Evolutionary conservation across 2,329 filamentous ascomycete species (phyloP).

Genomic region (Trichoderma sp.): DNA sequence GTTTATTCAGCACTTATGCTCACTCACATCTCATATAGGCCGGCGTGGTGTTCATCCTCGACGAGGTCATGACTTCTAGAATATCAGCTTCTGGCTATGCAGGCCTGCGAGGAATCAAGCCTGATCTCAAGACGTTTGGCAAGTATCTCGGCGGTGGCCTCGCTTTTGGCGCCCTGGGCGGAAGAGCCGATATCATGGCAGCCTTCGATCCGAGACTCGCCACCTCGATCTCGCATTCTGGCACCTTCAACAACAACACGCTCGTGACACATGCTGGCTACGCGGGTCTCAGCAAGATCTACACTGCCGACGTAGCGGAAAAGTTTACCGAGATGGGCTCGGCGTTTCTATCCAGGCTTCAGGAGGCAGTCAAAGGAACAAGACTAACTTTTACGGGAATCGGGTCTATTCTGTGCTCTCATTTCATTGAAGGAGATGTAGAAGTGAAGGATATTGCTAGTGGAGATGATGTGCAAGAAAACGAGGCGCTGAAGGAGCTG

Average conservation of each 20-base stretch:
- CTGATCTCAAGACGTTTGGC: conserved; percentile 63
- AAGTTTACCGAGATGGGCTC: conserved; percentile 35
- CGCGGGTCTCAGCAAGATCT: conserved; percentile 37
- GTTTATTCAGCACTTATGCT: background rate
- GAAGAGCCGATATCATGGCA: conserved; percentile 56
- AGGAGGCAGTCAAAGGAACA: conserved; percentile 34
- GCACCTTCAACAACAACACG: conserved; percentile 67
- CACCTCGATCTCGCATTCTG: conserved; percentile 51
- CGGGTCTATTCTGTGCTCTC: conserved; percentile 38
- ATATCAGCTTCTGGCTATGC: conserved; percentile 51
- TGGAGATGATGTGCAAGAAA: conserved; percentile 33
- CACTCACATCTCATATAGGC: conserved; percentile 27
- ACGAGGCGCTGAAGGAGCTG: conserved; percentile 37
- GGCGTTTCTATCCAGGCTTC: conserved; percentile 31
- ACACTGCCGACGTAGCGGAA: conserved; percentile 33
- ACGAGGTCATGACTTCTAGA: conserved; percentile 70
- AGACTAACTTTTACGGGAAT: conserved; percentile 39
- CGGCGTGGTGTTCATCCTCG: conserved; percentile 62
- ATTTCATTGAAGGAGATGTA: conserved; percentile 34
- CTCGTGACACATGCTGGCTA: conserved; percentile 58
- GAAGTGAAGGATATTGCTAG: conserved; percentile 28
- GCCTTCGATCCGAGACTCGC: conserved; percentile 51
- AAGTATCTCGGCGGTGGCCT: conserved; percentile 68
- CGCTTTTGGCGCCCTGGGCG: conserved; percentile 66
- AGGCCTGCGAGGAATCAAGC: conserved; percentile 42